phyloP scores from a whole-genome alignment of 2,329 filamentous ascomycete species.

The Dothideomycetidae sp. region DNA sequence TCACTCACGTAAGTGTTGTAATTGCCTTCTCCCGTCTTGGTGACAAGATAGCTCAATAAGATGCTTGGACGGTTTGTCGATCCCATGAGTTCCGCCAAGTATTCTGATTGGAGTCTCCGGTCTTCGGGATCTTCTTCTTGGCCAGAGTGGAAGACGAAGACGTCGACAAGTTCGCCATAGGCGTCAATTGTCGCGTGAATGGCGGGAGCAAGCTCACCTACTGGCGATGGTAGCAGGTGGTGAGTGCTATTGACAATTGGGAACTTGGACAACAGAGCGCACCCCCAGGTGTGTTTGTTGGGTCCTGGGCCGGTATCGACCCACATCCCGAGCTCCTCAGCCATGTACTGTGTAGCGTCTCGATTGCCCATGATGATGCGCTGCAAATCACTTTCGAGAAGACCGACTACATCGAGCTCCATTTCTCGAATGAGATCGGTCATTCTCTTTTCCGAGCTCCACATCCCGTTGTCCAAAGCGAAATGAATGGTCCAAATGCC shows the following conservation, averaged over 20 bases:
- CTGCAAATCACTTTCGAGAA: slow-evolving; percentile 84
- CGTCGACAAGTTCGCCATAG: slow-evolving; percentile 78
- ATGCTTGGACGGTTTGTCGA: slow-evolving; percentile 65
- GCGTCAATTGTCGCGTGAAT: slow-evolving; percentile 94
- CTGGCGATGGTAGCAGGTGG: slow-evolving; percentile 82
- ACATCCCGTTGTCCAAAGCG: slow-evolving; percentile 96
- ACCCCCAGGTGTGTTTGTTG: slow-evolving; percentile 98
- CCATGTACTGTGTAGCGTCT: slow-evolving; percentile 86
- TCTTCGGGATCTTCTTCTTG: slow-evolving; percentile 96
- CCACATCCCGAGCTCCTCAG: slow-evolving; percentile 96
- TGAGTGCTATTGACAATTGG: slow-evolving; percentile 95
- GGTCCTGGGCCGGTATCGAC: slow-evolving; percentile 93
- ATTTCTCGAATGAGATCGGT: slow-evolving; percentile 60
- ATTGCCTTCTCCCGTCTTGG: slow-evolving; percentile 77
- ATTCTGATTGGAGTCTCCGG: slow-evolving; percentile 70
- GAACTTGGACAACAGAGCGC: slow-evolving; percentile 87
- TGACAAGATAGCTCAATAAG: slow-evolving; percentile 83
- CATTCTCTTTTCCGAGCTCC: slow-evolving; percentile 84
- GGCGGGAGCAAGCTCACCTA: slow-evolving; percentile 85
- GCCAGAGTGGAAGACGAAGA: slow-evolving; percentile 97
- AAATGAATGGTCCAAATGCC: slow-evolving; percentile 99
- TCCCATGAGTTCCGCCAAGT: slow-evolving; percentile 79
- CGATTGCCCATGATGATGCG: slow-evolving; percentile 99
- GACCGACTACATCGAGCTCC: slow-evolving; percentile 94
- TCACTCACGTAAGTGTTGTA: slow-evolving; percentile 92